phyloP scores from a whole-genome alignment of 495 filamentous ascomycete genomes.

The Bombardia bombarda region DNA sequence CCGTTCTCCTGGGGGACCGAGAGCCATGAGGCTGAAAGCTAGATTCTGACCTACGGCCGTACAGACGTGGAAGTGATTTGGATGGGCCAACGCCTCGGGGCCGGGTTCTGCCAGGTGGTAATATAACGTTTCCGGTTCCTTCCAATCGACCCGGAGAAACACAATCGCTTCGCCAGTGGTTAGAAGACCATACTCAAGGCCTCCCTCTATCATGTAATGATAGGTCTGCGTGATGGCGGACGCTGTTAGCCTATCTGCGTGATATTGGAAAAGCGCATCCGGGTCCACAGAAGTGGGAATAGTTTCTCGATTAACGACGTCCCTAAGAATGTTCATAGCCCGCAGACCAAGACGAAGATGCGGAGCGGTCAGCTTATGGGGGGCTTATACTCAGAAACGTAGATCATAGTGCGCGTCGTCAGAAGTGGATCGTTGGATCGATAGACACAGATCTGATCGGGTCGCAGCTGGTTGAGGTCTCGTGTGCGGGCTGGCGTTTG shows the following conservation, averaged over 20 bases:
- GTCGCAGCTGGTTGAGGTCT: slow-evolving; percentile 8
- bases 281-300: not conserved
- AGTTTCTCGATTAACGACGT: slow-evolving; percentile 1
- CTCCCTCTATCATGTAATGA: slow-evolving; percentile 5
- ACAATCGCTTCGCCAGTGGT: slow-evolving; percentile 4
- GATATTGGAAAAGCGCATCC: not conserved
- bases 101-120: slow-evolving; percentile 4
- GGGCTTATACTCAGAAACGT: slow-evolving; percentile 9
- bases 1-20: slow-evolving; percentile 1
- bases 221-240: slow-evolving; percentile 2
- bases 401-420: slow-evolving; percentile 10
- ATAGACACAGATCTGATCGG: slow-evolving; percentile 27
- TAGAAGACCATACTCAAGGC: slow-evolving; percentile 1
- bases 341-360: slow-evolving; percentile 1
- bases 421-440: not conserved
- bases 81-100: not conserved
- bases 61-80: not conserved
- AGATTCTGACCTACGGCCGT: slow-evolving; percentile 3
- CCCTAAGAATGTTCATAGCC: not conserved
- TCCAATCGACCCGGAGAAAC: slow-evolving; percentile 4
- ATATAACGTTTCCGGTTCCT: not conserved
- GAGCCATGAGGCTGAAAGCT: slow-evolving; percentile 5
- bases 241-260: slow-evolving; percentile 1
- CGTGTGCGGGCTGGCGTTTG: not conserved
- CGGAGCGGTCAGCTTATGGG: slow-evolving; percentile 1